Percentiles rank a stretch among this genome's conserved stretches.
These are phyloP conservation scores for Neofusicoccum sp. DNA, from an alignment of 2,329 filamentous ascomycete species.

Conservation along the genomic window DNA sequence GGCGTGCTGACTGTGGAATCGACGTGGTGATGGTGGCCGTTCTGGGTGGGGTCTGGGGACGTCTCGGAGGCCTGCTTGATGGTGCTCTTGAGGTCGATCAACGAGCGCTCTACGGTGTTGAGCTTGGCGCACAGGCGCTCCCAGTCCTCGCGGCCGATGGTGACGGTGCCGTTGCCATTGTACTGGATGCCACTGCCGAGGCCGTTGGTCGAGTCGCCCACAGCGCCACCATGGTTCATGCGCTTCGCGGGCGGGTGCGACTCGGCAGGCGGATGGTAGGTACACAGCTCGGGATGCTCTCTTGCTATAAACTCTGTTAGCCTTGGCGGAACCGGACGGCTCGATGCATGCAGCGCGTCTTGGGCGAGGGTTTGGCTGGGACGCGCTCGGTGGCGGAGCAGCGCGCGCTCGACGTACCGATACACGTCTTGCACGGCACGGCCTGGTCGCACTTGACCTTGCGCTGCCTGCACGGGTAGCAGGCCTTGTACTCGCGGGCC, in stretches of 20 bases:
- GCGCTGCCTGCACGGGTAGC: conserved; percentile 53
- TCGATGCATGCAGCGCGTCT: background rate
- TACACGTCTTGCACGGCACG: conserved; percentile 53
- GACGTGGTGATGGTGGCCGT: conserved; percentile 24
- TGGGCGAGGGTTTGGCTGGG: background rate
- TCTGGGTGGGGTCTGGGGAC: conserved; percentile 26
- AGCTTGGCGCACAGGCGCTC: conserved; percentile 53
- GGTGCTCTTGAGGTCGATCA: conserved; percentile 47
- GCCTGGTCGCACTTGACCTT: conserved; percentile 52
- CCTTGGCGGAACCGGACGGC: background rate
- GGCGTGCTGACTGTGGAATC: conserved; percentile 38
- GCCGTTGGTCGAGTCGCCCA: conserved; percentile 6
- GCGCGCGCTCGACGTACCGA: conserved; percentile 34
- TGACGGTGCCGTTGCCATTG: conserved; percentile 43
- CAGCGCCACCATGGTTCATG: conserved; percentile 24
- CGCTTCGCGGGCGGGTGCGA: conserved; percentile 44
- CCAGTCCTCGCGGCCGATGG: conserved; percentile 48
- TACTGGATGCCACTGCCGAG: conserved; percentile 16
- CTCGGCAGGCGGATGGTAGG: conserved; percentile 45
- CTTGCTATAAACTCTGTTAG: conserved; percentile 28
- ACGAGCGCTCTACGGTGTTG: conserved; percentile 50
- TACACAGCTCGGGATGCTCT: conserved; percentile 55
- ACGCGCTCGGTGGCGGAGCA: background rate
- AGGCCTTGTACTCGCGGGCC: conserved; percentile 53
- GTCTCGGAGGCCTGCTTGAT: conserved; percentile 40